Base-by-base conservation (phyloP, 805 yeast species). In the Wickerhamomyces kurtzmanii region DNA sequence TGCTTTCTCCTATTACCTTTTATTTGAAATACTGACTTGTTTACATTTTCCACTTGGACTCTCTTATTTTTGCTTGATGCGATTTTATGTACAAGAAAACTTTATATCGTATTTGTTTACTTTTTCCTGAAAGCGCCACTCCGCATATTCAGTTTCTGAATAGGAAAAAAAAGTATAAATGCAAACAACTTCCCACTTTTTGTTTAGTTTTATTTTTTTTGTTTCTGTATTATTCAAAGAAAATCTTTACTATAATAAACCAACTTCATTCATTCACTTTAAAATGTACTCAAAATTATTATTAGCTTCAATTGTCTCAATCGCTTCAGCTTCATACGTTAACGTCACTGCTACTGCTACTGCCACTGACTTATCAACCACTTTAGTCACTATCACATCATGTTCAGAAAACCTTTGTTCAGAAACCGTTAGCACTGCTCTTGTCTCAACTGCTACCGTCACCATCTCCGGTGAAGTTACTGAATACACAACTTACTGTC, bases 251-350 rank as follows among this genome's bases (percentile, higher is more conserved):
- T 44, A 49, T 22, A 49, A 51, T 43, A 28, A 41, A 26, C 37
- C 56, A 32, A 39, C 53, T 41, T 31, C 34, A 22, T 38, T 44
- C 53, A 34, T 29, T 45, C 50, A 47, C 52, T 42, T 42, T 36
- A 29, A 29, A 33, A 30, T 24, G 15, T 36, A 21, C 60, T 44
- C 44, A 42, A 32, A 37, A 43, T 42, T 41, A 31, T 32, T 48
- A 43, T 43, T 39, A 26, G 39, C 49, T 32, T 49, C 47, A 29
- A 38, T 38, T 24, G 45, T 47, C 31, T 33, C 52, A 32, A 45
- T 39, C 20, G 45, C 49, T 24, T 25, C 49, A 29, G 48, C 55
- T 31, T 42, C 34, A 30, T 37, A 36, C 42, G 40, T 32, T 29
- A 38, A 44, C 43, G 27, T 34, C 28, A 47, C 44, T 38, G 42